Evolutionary conservation across 192 early-diverging fungal species (phyloP).

Genomic region (Dimargaris xerosporica): DNA sequence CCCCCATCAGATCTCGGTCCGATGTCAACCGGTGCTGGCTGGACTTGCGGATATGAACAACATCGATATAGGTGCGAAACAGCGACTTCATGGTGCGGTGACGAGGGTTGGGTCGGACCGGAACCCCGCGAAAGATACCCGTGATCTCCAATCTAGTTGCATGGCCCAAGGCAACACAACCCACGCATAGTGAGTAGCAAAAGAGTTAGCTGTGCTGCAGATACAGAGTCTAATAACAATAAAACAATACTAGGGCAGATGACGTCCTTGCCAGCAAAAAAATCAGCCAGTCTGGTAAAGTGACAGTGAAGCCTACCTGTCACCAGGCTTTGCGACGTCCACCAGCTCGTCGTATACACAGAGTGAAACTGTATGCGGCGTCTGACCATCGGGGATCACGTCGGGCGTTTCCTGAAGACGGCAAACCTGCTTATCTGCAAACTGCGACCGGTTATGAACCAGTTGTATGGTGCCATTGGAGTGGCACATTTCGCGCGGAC

Average conservation of each 20-base stretch:
- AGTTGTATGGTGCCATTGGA: constrained; percentile 70
- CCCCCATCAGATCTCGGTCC: constrained; percentile 28
- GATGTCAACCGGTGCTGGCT: constrained; percentile 54
- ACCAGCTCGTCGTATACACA: constrained; percentile 89
- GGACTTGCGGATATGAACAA: constrained; percentile 77
- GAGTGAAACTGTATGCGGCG: constrained; percentile 89
- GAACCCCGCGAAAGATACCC: constrained; percentile 83
- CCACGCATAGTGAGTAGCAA: too few species aligned
- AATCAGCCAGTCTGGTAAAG: too few species aligned
- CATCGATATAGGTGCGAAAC: constrained; percentile 91
- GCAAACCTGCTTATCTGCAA: constrained; percentile 85
- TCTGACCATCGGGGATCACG: constrained; percentile 89
- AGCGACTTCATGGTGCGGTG: constrained; percentile 76
- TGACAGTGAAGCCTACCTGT: constrained; percentile 31
- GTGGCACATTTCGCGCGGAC: constrained; percentile 62
- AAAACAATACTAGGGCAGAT: too few species aligned
- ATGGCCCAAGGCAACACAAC: not conserved
- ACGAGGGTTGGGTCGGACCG: constrained; percentile 80
- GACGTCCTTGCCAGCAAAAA: too few species aligned
- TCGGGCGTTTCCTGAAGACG: constrained; percentile 92
- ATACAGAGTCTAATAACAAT: too few species aligned
- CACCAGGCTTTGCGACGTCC: constrained; percentile 83
- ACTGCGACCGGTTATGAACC: constrained; percentile 88
- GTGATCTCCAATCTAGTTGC: constrained; percentile 72
- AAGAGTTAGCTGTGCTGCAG: too few species aligned